phyloP scores from a whole-genome alignment of 495 filamentous ascomycete genomes.

The Letharia lupina region DNA sequence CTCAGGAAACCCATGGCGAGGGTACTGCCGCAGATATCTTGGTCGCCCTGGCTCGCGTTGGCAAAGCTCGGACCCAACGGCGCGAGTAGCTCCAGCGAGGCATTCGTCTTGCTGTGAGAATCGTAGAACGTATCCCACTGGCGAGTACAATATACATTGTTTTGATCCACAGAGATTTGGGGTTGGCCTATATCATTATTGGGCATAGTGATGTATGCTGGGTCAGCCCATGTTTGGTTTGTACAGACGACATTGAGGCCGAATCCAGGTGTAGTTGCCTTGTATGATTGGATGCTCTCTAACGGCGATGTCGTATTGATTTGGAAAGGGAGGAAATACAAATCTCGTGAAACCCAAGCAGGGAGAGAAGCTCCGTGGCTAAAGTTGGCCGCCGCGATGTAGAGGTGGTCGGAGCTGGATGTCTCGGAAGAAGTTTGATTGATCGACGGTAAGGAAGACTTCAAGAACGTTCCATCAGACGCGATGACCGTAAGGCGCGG shows the following conservation, averaged over 20 bases:
- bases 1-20: not conserved
- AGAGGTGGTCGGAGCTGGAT: conserved; percentile 19
- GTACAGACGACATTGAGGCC: conserved; percentile 22
- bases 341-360: conserved; percentile 30
- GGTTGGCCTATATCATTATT: not conserved
- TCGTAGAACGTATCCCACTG: too few species aligned
- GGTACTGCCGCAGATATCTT: not conserved
- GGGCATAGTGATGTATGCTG: not conserved
- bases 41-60: not conserved
- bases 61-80: not conserved
- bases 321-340: conserved; percentile 33
- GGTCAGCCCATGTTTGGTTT: not conserved
- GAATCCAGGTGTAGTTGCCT: conserved; percentile 24
- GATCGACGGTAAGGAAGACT: conserved; percentile 12
- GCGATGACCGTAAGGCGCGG: conserved; percentile 3
- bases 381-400: conserved; percentile 30
- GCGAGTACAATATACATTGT: not conserved
- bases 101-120: not conserved
- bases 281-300: not conserved
- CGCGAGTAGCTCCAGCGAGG: conserved; percentile 13
- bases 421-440: not conserved
- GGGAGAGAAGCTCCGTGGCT: conserved; percentile 28
- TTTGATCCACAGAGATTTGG: not conserved
- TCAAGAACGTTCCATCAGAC: conserved; percentile 6
- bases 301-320: conserved; percentile 1